These are phyloP conservation scores for Sporothrix pallida DNA, from an alignment of 2,329 filamentous ascomycete genomes.

Conservation along the genomic window DNA sequence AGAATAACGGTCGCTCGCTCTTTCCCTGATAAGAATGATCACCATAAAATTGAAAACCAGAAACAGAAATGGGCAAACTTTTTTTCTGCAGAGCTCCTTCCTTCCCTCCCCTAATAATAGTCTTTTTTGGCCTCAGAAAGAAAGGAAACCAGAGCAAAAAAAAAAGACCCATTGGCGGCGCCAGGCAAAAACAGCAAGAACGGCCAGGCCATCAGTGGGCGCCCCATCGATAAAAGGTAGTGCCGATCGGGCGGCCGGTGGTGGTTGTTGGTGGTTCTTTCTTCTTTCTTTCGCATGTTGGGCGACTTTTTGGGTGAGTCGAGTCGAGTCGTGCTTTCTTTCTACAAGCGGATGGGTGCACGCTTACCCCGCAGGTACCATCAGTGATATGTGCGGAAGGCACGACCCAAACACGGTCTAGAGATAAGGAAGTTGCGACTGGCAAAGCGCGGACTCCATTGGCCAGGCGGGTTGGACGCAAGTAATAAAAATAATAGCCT, in stretches of 20 bases:
- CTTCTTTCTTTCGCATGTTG: not conserved
- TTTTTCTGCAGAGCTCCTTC: conserved; percentile 20
- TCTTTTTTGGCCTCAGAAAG: not conserved
- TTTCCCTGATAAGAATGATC: conserved; percentile 18
- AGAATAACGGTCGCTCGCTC: conserved; percentile 11
- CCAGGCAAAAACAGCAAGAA: conserved; percentile 22
- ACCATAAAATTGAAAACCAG: not conserved
- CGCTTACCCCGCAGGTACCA: conserved; percentile 9
- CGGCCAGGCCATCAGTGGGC: conserved; percentile 10
- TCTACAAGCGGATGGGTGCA: conserved; percentile 5
- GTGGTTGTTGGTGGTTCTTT: not conserved
- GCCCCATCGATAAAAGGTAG: not conserved
- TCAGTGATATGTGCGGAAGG: not conserved
- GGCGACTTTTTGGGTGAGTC: not conserved
- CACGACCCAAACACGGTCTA: not conserved
- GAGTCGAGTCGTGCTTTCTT: not conserved
- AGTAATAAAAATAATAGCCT: not conserved
- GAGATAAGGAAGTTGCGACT: conserved; percentile 12
- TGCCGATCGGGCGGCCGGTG: not conserved
- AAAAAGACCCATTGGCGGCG: not conserved
- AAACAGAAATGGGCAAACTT: conserved; percentile 4
- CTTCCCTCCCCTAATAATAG: not conserved
- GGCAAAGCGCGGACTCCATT: not conserved
- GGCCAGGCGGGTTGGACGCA: not conserved
- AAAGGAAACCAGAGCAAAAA: not conserved